These are phyloP conservation scores for Phytophthora melonis DNA, from an alignment of 352 stramenopile genomes.

Conservation along the genomic window DNA sequence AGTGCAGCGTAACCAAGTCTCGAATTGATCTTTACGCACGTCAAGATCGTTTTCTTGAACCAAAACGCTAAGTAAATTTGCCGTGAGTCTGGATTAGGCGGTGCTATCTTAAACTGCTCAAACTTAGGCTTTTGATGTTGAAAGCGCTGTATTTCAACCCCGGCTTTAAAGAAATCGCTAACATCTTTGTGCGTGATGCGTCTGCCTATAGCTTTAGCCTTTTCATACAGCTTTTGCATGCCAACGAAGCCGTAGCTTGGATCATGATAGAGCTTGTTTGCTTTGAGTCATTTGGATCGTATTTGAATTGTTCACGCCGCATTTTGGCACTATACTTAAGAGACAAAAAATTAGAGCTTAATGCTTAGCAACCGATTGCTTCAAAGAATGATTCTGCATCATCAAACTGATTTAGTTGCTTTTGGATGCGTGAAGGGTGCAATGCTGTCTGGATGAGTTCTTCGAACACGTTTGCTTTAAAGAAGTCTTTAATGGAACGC, in stretches of 20 bases:
- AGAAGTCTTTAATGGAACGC: too few species aligned
- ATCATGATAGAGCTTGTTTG: constrained; percentile 22
- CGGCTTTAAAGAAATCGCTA: constrained; percentile 12
- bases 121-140: constrained; percentile 15
- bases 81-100: constrained; percentile 24
- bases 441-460: too few species aligned
- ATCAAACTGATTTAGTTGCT: too few species aligned
- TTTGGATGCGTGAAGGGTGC: too few species aligned
- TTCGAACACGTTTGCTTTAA: too few species aligned
- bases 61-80: constrained; percentile 34
- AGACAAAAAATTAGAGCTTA: background rate
- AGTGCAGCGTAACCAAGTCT: constrained; percentile 29
- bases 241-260: constrained; percentile 12
- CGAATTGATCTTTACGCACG: constrained; percentile 36
- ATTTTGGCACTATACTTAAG: background rate
- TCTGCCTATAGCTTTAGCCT: constrained; percentile 6
- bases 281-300: background rate
- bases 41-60: constrained; percentile 13
- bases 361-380: too few species aligned
- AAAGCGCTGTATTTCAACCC: constrained; percentile 26
- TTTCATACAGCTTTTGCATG: constrained; percentile 30
- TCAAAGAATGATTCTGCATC: too few species aligned
- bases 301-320: too few species aligned
- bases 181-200: constrained; percentile 20
- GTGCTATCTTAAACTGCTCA: constrained; percentile 26